Evolutionary conservation across 345 rosid species (phyloP).

Genomic region (Turnera subulata): DNA sequence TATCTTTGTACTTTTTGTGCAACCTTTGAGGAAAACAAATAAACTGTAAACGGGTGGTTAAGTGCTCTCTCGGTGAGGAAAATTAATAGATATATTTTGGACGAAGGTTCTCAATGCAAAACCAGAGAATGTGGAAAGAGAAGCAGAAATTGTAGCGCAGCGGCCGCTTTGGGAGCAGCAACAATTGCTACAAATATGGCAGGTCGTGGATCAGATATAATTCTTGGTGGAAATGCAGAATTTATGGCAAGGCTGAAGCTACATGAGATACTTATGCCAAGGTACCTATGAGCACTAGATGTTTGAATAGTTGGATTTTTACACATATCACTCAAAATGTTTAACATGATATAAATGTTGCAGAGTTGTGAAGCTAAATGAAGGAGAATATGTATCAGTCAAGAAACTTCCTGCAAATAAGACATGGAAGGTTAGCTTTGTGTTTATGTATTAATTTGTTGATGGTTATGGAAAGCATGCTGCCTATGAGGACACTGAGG

Average conservation of each 20-base stretch:
- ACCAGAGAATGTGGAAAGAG: constrained; percentile 99
- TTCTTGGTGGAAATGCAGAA: constrained; percentile 96
- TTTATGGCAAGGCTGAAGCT: constrained; percentile 98
- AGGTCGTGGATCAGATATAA: constrained; percentile 98
- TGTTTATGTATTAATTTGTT: constrained; percentile 8
- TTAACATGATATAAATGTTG: constrained; percentile 14
- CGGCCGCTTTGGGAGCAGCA: constrained; percentile 93
- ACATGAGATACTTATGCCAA: constrained; percentile 96
- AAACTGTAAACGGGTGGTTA: background rate
- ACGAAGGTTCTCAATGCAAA: constrained; percentile 93
- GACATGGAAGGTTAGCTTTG: constrained; percentile 74
- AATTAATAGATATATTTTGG: constrained; percentile 18
- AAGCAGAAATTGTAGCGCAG: constrained; percentile 99
- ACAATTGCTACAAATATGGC: constrained; percentile 99
- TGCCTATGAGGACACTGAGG: no score
- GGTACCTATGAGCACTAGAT: constrained; percentile 35
- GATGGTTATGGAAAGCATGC: background rate
- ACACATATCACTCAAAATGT: no score
- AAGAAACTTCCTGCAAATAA: constrained; percentile 82
- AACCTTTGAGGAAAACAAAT: background rate
- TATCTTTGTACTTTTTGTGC: background rate
- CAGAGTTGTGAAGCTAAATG: constrained; percentile 78
- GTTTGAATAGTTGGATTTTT: no score
- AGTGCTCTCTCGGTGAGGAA: no score
- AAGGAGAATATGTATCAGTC: constrained; percentile 76